Base-by-base conservation (phyloP, 805 yeast species). In the Candida namnaoensis region DNA sequence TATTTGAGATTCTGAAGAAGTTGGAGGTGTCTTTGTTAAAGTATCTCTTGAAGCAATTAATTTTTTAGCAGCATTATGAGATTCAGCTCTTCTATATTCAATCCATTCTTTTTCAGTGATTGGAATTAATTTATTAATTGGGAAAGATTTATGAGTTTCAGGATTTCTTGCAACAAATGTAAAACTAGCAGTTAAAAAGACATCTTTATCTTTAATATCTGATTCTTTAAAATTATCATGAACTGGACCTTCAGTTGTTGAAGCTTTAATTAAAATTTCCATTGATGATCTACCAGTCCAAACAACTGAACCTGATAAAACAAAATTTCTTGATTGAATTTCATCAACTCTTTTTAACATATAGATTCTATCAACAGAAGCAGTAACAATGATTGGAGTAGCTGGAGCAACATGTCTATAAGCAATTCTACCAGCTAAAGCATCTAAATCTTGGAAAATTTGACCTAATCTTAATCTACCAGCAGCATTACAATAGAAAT, bases 151-250 rank as follows among this genome's bases (percentile, higher is more conserved):
- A 60, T 86, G 95, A n/a, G 96, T 87, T 42, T 78, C 78, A 7
- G 97, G 97, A 59, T 90, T 86, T 62, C 98, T 76, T 14, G 97
- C 97, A 32, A 88, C 98, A 65, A 90, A 90, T 0, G 98, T 90
- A 69, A 90, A 90, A 56, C 85, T 86, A 7, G 97, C 96, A 30
- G 88, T 81, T 52, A 90, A 64, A 60, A 90, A 87, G 23, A 86
- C 80, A 38, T 84, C 81, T 25, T 78, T 80, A 10, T 71, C 74
- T 25, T 77, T 74, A 45, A 88, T 73, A 34, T 75, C 66, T 4
- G 66, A 72, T 45, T 81, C 82, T 11, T 72, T 69, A 42, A 82
- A 65, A 26, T 68, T 70, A 13, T 58, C 56, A 5, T 85, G 85
- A 8, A 77, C 48, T 8, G 67, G 67, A 12, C 70, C 74, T 40